Conservation (phyloP, 495 filamentous ascomycete genomes). For the Pseudotulostoma volvatum region DNA sequence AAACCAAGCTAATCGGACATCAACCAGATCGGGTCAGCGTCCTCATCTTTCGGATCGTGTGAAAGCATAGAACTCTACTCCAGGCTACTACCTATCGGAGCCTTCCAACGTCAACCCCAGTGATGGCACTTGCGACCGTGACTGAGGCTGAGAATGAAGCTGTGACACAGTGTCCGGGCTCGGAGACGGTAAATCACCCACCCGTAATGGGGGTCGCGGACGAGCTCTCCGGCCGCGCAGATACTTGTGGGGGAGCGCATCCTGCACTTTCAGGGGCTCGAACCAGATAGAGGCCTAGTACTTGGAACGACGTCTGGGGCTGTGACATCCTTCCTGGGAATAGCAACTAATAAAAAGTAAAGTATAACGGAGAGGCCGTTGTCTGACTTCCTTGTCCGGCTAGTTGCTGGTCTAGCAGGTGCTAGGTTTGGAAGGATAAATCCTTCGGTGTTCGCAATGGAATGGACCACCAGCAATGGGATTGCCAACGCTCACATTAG, state of each 20-base stretch:
- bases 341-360: constrained; percentile 23
- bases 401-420: no score
- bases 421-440: no score
- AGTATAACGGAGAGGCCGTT: no score
- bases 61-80: constrained; percentile 34
- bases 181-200: constrained; percentile 16
- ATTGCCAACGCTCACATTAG: no score
- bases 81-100: constrained; percentile 20
- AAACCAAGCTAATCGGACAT: constrained; percentile 19
- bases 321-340: no score
- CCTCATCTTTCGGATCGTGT: constrained; percentile 51
- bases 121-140: constrained; percentile 4
- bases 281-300: no score
- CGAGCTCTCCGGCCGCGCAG: constrained; percentile 7
- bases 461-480: no score
- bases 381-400: no score
- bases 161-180: constrained; percentile 15
- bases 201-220: constrained; percentile 12
- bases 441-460: no score
- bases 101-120: constrained; percentile 5
- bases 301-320: no score
- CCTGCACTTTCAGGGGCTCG: no score
- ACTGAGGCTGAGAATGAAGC: constrained; percentile 9
- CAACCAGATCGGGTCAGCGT: constrained; percentile 51
- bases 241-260: no score